Evolutionary conservation across 192 early-diverging fungal genomes (phyloP), one percentile per base, ranked within the genome.

Genomic region (Backusella luteola): DNA sequence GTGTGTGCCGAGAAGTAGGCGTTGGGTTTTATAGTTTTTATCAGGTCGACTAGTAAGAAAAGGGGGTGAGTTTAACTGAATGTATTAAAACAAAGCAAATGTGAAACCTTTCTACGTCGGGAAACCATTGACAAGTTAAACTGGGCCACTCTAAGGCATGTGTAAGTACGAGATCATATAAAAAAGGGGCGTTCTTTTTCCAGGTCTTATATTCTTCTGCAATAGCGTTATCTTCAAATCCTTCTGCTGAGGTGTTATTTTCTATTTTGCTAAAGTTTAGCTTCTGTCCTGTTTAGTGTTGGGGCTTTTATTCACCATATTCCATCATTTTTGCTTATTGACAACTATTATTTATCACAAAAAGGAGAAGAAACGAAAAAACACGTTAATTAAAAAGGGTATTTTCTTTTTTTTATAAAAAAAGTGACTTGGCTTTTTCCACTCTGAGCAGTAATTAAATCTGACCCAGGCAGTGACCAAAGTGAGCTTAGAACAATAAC

Each of bases 131-230:
- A 73, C 91, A 91, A 34, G 98, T 99, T 74, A 99, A 87, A 49
- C 95, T 95, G 12, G 98, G 98, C 98, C 98, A 99, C 82, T 98
- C 96, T 17, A 99, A 86, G n/a, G 98, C 97, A 78, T 99, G 98
- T 15, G 98, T 97, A 26, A 99, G 91, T 14, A 99, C 93, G 41
- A 96, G 89, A 85, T 99, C 98, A 83, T 99, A 99, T 26, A 99
- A 91, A 78, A 99, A 99, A 39, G 98, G 98, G 15, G 93, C 94
- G 87, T 99, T 99, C 88, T 99, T 99, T 82, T 99, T 99, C 98
- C 98, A 99, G 72, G 95, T 95, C 86, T 98, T 98, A 86, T 98
- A 97, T 79, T 98, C 96, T 84, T 97, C 96, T 79, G 96, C 96
- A 70, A 96, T 94, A 34, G 95, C 83, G 78, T 95, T 97, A 77